Evolutionary conservation across 139 green algal species (phyloP).

Genomic region (Desmodesmus armatus): DNA sequence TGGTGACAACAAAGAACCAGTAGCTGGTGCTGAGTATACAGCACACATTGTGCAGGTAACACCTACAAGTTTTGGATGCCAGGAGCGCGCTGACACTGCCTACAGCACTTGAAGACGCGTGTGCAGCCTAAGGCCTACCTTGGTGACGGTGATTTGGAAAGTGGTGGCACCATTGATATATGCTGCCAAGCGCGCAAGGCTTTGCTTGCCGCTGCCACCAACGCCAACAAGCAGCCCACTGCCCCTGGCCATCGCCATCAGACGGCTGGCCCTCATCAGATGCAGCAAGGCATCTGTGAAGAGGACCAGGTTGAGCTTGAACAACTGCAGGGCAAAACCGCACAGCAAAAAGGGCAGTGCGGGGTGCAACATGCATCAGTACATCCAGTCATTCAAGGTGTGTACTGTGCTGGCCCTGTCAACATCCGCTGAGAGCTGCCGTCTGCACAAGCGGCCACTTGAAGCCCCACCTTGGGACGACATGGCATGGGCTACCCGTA

Average conservation of each 20-base stretch:
- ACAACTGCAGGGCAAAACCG: constrained; percentile 45
- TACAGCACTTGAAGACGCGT: no score
- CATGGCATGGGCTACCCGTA: no score
- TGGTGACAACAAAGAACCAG: no score
- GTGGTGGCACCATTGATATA: constrained; percentile 87
- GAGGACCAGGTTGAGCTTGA: constrained; percentile 93
- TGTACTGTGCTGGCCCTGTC: no score
- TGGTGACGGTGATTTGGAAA: constrained; percentile 79
- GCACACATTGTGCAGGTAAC: background rate
- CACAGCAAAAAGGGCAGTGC: background rate
- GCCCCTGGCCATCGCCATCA: constrained; percentile 90
- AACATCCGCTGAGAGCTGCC: no score
- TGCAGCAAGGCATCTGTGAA: constrained; percentile 95
- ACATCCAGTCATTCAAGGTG: no score
- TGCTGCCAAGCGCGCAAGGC: constrained; percentile 78
- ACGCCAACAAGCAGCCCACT: constrained; percentile 94
- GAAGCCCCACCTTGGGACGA: no score
- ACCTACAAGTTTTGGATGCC: no score
- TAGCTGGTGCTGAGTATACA: no score
- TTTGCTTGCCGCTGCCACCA: constrained; percentile 94
- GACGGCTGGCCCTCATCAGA: constrained; percentile 87
- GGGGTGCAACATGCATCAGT: no score
- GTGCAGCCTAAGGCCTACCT: background rate
- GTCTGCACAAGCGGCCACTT: no score
- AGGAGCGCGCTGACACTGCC: no score